Conservation (phyloP, 352 stramenopile genomes). For the Phytopythium delawarense region DNA sequence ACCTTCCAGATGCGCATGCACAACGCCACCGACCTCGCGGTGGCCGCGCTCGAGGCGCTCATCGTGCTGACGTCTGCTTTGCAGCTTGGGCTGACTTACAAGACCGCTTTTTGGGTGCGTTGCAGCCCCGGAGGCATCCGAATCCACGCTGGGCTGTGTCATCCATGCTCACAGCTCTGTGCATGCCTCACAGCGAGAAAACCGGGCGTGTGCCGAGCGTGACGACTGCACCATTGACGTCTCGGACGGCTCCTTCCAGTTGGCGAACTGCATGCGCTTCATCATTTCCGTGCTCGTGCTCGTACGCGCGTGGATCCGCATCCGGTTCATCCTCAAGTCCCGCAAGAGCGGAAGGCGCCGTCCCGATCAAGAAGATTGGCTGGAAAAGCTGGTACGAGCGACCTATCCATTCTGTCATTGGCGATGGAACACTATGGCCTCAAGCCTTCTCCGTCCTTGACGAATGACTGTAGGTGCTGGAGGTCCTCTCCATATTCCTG, state of each 20-base stretch:
- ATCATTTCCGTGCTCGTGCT: constrained; percentile 14
- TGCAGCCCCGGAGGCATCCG: not conserved
- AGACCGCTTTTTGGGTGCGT: constrained; percentile 32
- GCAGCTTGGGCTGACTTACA: constrained; percentile 35
- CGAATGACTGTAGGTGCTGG: constrained; percentile 12
- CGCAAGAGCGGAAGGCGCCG: not conserved
- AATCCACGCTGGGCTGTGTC: not conserved
- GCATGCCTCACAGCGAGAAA: constrained; percentile 28
- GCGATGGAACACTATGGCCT: not conserved
- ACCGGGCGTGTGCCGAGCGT: constrained; percentile 26
- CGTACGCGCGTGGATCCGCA: constrained; percentile 13
- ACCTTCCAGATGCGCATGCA: constrained; percentile 40
- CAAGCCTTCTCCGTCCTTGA: constrained; percentile 5
- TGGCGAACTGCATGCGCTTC: constrained; percentile 26
- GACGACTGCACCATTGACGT: constrained; percentile 28
- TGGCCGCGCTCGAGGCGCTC: constrained; percentile 33
- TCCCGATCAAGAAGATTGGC: constrained; percentile 1
- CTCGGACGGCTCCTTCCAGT: constrained; percentile 32
- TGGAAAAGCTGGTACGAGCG: not conserved
- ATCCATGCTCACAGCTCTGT: not conserved
- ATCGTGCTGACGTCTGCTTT: constrained; percentile 40
- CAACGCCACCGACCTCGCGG: constrained; percentile 34
- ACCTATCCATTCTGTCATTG: not conserved
- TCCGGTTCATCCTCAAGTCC: constrained; percentile 17
- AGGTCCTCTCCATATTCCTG: constrained; percentile 29